Evolutionary conservation across 108 stramenopile species (phyloP), one percentile per base, ranked within the genome.

Genomic region (Tribonema minus): DNA sequence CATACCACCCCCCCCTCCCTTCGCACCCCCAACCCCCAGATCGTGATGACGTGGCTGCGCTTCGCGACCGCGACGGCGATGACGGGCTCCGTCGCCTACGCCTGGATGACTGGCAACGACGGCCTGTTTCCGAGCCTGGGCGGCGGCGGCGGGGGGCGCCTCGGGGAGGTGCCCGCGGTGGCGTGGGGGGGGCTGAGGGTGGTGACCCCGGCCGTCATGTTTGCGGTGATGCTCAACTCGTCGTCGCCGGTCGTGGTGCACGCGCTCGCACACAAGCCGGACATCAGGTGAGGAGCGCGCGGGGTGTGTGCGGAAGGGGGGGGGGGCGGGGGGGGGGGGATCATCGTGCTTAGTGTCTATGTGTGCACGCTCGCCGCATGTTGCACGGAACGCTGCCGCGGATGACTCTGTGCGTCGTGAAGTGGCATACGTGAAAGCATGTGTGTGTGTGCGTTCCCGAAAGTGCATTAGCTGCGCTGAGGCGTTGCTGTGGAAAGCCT

Each of bases 271-370:
- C 25, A 33, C 30, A 68, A 68, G 30, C 67, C 39, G 1, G 39
- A 38, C 67, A 40, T 68, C 40, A 40, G 67, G 67, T 68, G 40
- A 68, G 67, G 46, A 54, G 15, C 23, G 46, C 46, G 26, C 27
- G 26, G 61, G 61, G n/a, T n/a, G n/a, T n/a, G n/a, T n/a, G n/a
- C n/a, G n/a, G n/a, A n/a, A n/a, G n/a, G n/a, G n/a, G n/a, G 29
- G 4, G 61, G 26, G 61, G 61, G 61, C 27, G 6, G 15, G 61
- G 26, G 26, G 27, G 29, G 61, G 15, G 46, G 23, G 46, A 20
- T 15, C 46, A 15, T 7, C 27, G 26, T 15, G 61, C 6, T n/a
- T 20, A n/a, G 3, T 20, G 26, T n/a, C 61, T 26, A 62, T 15
- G 3, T 62, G 15, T 62, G 25, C n/a, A n/a, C n/a, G n/a, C n/a